These are phyloP conservation scores for Wilcoxina mikolae DNA, from an alignment of 495 filamentous ascomycete genomes.

Conservation along the genomic window DNA sequence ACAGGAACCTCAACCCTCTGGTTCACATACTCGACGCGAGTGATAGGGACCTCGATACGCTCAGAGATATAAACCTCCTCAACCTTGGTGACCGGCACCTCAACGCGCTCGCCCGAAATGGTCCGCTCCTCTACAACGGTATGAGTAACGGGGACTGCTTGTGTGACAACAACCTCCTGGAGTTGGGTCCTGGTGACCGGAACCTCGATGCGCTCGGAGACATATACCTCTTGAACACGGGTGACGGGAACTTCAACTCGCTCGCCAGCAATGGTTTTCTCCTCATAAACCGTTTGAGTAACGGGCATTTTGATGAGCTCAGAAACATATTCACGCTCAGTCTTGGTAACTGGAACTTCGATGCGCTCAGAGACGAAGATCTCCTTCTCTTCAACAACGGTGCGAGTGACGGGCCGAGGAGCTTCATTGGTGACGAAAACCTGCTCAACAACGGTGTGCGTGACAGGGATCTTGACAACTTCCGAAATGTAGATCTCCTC, in stretches of 20 bases:
- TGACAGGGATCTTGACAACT: conserved; percentile 14
- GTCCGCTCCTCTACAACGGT: background rate
- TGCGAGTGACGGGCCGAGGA: conserved; percentile 14
- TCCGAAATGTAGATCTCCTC: conserved; percentile 16
- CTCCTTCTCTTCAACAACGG: conserved; percentile 8
- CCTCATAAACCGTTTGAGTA: background rate
- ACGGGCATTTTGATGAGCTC: background rate
- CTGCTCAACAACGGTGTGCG: conserved; percentile 10
- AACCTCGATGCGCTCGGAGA: conserved; percentile 15
- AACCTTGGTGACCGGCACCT: conserved; percentile 1
- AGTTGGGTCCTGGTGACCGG: conserved; percentile 13
- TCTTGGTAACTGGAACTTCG: conserved; percentile 12
- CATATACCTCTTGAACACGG: conserved; percentile 2
- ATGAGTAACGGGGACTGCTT: background rate
- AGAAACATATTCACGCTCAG: conserved; percentile 4
- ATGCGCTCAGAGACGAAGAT: conserved; percentile 12
- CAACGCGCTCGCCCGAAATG: background rate
- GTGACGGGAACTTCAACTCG: conserved; percentile 8
- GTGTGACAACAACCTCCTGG: background rate
- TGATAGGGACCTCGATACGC: conserved; percentile 10
- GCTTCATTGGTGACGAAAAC: conserved; percentile 11
- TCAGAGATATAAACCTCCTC: background rate
- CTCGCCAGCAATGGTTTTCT: background rate
- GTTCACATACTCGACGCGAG: background rate
- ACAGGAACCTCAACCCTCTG: conserved; percentile 8